phyloP scores from a whole-genome alignment of 1,284 basidiomycete genomes.

The Anthracocystis panici-leucophaei region DNA sequence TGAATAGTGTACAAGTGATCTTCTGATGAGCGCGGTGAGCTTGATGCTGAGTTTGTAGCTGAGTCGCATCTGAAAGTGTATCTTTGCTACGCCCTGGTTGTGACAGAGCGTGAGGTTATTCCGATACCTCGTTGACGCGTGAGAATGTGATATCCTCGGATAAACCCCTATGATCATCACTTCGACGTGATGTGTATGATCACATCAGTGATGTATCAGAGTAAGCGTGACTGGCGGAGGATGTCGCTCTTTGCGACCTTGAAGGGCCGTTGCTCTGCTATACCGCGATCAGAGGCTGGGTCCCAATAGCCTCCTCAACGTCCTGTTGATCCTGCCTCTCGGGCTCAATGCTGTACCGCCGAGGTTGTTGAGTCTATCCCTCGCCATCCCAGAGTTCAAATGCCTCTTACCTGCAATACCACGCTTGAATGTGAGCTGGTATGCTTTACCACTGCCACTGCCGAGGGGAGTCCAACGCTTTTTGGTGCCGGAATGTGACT shows the following conservation, averaged over 20 bases:
- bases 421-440: conserved; percentile 55
- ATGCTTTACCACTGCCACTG: conserved; percentile 48
- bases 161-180: background rate
- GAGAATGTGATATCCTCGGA: background rate
- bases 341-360: conserved; percentile 49
- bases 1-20: conserved; percentile 13
- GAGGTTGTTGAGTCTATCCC: conserved; percentile 54
- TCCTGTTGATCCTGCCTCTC: conserved; percentile 49
- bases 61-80: background rate
- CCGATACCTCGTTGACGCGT: background rate
- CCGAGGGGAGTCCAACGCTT: conserved; percentile 60
- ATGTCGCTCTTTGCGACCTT: background rate
- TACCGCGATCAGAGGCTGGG: conserved; percentile 37
- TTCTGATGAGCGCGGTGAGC: background rate
- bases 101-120: background rate
- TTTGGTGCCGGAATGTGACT: conserved; percentile 61
- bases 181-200: background rate
- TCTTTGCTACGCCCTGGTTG: background rate
- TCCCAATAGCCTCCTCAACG: conserved; percentile 57
- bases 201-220: background rate
- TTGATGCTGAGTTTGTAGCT: background rate
- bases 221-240: background rate
- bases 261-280: background rate
- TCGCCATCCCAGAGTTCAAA: conserved; percentile 62
- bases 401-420: conserved; percentile 56